Evolutionary conservation across 1,284 basidiomycete species (phyloP), one percentile per base, ranked within the genome.

Genomic region (Earliella scabrosa): DNA sequence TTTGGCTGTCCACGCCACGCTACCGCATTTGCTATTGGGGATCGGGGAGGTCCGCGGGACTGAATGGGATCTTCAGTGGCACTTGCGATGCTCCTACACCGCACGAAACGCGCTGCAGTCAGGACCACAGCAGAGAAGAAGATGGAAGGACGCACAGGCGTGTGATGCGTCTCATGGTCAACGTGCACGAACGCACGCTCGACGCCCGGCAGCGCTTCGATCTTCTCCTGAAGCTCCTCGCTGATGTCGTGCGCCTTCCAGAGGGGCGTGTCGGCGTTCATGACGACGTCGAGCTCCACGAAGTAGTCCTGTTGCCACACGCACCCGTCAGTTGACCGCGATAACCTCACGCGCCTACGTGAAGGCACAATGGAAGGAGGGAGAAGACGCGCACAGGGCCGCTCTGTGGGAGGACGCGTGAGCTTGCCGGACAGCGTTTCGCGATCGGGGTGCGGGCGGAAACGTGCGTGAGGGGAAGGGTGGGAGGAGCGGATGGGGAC

Each of bases 281-380:
- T 93, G 20, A 98, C 96, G 52, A 98, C 86, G 72, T 98, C 97
- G 6, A 98, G 83, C 74, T 98, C 96, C 46, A 98, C 95, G 68
- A 95, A 92, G 69, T 94, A 97, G 56, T 94, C 82, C 45, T 52
- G 35, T 24, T 35, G 23, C 21, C 18, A 20, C 16, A 20, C 24
- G 32, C 18, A 18, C n/a, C 45, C 13, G 51, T 32, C 38, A 40
- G 36, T 29, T 31, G 43, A 20, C 36, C 13, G 45, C 35, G 29
- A 38, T 38, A 38, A 38, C 32, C 32, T 2, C 32, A 34, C 16
- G 32, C 32, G 16, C 32, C 11, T 16, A 38, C n/a, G 14, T 38
- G 14, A 38, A 18, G n/a, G 24, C 23, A 18, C 9, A 16, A 27
- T 24, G 13, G 41, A 40, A 21, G 26, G 27, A 23, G 21, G 8